A percentile compares a stretch with the other conserved stretches of the same genome.
Evolutionary conservation across 1,284 basidiomycete genomes (phyloP).

Genomic region (Ceratobasidium sp.): DNA sequence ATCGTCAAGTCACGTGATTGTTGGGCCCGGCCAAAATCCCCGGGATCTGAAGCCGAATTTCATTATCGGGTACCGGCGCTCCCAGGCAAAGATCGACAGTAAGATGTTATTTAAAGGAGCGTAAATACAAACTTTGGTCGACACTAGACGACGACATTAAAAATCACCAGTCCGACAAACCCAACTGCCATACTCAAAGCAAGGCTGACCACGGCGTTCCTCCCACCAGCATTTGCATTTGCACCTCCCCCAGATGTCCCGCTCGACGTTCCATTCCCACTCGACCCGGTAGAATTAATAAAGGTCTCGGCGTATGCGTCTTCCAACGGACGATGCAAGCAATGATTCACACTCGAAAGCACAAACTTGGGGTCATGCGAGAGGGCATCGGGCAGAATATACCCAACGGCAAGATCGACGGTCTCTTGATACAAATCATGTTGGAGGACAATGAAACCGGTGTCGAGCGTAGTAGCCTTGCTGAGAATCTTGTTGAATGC

Average conservation of each 20-base stretch:
- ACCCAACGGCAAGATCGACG: constrained; percentile 87
- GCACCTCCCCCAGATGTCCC: background rate
- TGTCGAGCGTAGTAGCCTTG: constrained; percentile 47
- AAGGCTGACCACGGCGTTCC: background rate
- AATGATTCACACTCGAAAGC: constrained; percentile 69
- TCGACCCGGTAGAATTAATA: constrained; percentile 46
- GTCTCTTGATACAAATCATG: constrained; percentile 87
- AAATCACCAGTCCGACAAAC: background rate
- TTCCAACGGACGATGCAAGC: constrained; percentile 62
- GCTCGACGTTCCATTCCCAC: constrained; percentile 12
- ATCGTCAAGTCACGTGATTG: no score
- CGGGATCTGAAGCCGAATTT: no score
- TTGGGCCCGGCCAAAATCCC: no score
- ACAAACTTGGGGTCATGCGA: constrained; percentile 65
- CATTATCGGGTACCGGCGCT: no score
- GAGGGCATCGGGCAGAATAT: constrained; percentile 76
- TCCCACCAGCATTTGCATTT: constrained; percentile 9
- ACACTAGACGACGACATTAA: no score
- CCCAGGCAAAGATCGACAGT: background rate
- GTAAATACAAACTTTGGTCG: constrained; percentile 19
- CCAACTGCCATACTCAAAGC: background rate
- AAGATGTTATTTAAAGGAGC: constrained; percentile 25
- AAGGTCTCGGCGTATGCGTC: constrained; percentile 76
- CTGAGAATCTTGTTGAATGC: constrained; percentile 53
- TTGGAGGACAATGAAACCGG: constrained; percentile 86